Conservation (phyloP, 306 rosid genomes). For the Aeschynomene evenia region DNA sequence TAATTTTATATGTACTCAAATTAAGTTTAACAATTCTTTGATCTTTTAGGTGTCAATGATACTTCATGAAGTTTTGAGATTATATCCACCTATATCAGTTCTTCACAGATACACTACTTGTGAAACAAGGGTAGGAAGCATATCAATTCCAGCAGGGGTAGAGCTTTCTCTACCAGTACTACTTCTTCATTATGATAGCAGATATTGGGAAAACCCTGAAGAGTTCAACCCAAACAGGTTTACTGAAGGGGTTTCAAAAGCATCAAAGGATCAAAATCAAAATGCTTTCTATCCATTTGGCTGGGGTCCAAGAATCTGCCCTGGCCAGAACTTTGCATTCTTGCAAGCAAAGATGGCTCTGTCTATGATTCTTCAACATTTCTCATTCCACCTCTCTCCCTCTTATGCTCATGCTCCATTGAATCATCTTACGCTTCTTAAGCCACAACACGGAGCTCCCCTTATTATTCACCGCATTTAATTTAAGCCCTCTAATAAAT, state of each 20-base stretch:
- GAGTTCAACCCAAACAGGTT: conserved; percentile 54
- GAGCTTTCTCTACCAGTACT: conserved; percentile 17
- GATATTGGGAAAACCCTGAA: conserved; percentile 40
- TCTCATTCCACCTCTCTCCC: conserved; percentile 50
- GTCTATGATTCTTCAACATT: conserved; percentile 49
- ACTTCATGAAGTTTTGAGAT: conserved; percentile 30
- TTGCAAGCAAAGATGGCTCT: conserved; percentile 48
- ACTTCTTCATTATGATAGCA: conserved; percentile 38
- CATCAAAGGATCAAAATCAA: conserved; percentile 35
- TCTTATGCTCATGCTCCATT: conserved; percentile 51
- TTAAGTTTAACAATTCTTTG: neutral
- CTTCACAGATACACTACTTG: conserved; percentile 3
- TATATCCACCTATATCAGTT: conserved; percentile 22
- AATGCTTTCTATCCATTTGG: conserved; percentile 49
- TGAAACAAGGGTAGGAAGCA: conserved; percentile 34
- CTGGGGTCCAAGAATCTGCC: conserved; percentile 51
- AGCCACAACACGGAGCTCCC: conserved; percentile 53
- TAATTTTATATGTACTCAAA: too few relatives aligned
- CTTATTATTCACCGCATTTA: conserved; percentile 28
- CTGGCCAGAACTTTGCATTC: conserved; percentile 50
- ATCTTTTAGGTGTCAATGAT: conserved; percentile 24
- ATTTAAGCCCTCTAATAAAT: neutral
- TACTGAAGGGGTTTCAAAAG: conserved; percentile 38
- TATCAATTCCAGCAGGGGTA: conserved; percentile 42
- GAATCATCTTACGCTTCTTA: conserved; percentile 23